A percentile compares a stretch with the other conserved stretches of the same genome.
These are phyloP conservation scores for Prinsepia uniflora DNA, from an alignment of 306 rosid species.

Conservation along the genomic window DNA sequence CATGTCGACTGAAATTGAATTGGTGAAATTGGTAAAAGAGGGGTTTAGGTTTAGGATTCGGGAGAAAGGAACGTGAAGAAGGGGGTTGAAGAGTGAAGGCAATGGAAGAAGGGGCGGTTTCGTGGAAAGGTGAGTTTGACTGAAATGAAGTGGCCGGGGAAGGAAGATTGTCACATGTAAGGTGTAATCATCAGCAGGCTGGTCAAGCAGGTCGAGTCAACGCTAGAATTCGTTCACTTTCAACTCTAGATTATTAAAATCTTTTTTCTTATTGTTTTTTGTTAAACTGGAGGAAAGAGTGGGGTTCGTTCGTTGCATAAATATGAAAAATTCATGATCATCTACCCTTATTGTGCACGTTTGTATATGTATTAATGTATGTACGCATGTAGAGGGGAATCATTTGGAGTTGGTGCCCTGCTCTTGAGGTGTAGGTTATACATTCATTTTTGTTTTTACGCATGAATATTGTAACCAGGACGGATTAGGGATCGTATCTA, in stretches of 20 bases:
- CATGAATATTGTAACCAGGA: no score
- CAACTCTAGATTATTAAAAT: background rate
- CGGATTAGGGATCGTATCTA: no score
- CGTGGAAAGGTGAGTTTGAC: slow-evolving; percentile 6
- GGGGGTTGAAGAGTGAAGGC: background rate
- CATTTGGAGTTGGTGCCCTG: no score
- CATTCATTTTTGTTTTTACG: no score
- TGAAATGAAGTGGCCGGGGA: background rate
- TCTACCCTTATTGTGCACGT: no score
- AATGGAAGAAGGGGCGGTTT: background rate
- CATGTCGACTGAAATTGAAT: slow-evolving; percentile 11
- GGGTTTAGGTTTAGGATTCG: background rate
- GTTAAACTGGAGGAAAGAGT: no score
- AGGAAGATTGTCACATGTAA: background rate
- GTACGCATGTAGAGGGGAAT: no score
- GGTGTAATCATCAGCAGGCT: background rate
- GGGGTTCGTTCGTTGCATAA: no score
- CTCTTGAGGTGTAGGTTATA: no score
- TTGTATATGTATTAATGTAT: no score
- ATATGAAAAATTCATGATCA: no score
- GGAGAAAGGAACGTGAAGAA: background rate
- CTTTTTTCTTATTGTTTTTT: no score
- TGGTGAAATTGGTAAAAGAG: background rate
- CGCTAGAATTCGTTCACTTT: background rate
- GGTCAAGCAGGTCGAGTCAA: background rate